Conservation (phyloP, 2,329 filamentous ascomycete species). For the Penicillium vulpinum region DNA sequence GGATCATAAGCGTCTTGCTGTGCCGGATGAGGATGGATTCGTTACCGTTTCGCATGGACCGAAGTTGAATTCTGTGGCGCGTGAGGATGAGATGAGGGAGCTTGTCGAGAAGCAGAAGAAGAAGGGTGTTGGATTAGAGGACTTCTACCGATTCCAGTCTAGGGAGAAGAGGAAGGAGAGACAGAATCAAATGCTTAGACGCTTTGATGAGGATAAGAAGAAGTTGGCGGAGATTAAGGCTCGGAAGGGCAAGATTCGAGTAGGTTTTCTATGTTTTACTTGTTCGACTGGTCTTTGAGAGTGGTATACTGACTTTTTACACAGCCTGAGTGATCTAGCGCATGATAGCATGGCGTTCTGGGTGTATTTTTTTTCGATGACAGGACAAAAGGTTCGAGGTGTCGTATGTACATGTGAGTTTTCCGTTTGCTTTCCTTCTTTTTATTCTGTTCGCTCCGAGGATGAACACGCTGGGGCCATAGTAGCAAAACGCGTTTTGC, state of each 20-base stretch:
- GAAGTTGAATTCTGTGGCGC: conserved; percentile 68
- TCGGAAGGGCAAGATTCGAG: conserved; percentile 62
- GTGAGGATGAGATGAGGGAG: conserved; percentile 67
- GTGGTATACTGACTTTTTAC: conserved; percentile 12
- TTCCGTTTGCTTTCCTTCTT: not conserved
- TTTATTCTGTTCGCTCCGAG: not conserved
- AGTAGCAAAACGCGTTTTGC: conserved; percentile 42
- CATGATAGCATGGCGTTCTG: conserved; percentile 33
- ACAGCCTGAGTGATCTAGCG: conserved; percentile 38
- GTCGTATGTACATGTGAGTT: conserved; percentile 25
- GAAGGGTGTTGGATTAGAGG: conserved; percentile 63
- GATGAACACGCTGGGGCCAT: conserved; percentile 56
- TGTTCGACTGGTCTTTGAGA: conserved; percentile 7
- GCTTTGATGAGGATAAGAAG: conserved; percentile 74
- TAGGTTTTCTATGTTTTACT: conserved; percentile 26
- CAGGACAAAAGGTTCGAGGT: conserved; percentile 12
- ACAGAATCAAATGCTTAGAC: conserved; percentile 66
- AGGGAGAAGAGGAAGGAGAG: conserved; percentile 76
- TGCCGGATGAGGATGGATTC: conserved; percentile 94
- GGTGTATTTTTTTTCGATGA: conserved; percentile 17
- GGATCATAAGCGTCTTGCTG: conserved; percentile 65
- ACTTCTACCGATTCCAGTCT: conserved; percentile 84
- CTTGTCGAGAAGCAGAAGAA: conserved; percentile 61
- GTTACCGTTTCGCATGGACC: conserved; percentile 84
- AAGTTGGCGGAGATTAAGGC: conserved; percentile 70